Evolutionary conservation across 129 eudicot species (phyloP).

Genomic region (Silybum marianum): DNA sequence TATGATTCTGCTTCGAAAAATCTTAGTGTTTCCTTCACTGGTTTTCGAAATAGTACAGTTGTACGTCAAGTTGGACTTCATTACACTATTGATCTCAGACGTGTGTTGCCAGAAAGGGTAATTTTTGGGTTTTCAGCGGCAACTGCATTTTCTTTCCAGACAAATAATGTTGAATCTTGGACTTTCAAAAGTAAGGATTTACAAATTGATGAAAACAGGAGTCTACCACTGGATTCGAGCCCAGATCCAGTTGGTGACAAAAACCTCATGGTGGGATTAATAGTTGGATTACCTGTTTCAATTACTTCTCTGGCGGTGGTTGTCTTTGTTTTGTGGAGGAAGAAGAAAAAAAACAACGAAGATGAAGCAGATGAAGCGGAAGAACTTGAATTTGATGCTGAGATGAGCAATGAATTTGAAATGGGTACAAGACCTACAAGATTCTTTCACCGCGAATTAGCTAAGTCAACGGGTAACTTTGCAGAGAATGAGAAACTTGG

Average conservation of each 20-base stretch:
- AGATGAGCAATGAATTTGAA: conserved; percentile 3
- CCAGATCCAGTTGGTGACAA: background rate
- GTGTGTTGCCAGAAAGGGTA: conserved; percentile 38
- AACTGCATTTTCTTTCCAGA: background rate
- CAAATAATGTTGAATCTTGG: conserved; percentile 28
- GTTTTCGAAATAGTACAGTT: background rate
- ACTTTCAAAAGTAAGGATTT: conserved; percentile 6
- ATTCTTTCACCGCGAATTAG: conserved; percentile 19
- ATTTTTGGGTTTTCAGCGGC: conserved; percentile 45
- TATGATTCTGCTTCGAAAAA: conserved; percentile 28
- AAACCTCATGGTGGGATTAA: conserved; percentile 8
- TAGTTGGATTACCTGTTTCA: conserved; percentile 10
- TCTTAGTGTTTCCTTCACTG: conserved; percentile 36
- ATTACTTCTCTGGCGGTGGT: background rate
- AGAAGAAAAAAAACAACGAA: conserved; percentile 20
- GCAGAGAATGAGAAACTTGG: background rate
- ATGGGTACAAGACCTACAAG: conserved; percentile 28
- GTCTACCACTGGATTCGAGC: background rate
- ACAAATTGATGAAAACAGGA: background rate
- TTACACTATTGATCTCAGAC: conserved; percentile 39
- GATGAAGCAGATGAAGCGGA: background rate
- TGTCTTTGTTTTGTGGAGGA: conserved; percentile 14
- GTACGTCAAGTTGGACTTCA: conserved; percentile 13
- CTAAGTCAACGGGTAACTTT: background rate
- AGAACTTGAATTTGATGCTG: background rate